Evolutionary conservation across 2,329 filamentous ascomycete genomes (phyloP), one percentile per base, ranked within the genome.

Genomic region (Lachnellula cervina): DNA sequence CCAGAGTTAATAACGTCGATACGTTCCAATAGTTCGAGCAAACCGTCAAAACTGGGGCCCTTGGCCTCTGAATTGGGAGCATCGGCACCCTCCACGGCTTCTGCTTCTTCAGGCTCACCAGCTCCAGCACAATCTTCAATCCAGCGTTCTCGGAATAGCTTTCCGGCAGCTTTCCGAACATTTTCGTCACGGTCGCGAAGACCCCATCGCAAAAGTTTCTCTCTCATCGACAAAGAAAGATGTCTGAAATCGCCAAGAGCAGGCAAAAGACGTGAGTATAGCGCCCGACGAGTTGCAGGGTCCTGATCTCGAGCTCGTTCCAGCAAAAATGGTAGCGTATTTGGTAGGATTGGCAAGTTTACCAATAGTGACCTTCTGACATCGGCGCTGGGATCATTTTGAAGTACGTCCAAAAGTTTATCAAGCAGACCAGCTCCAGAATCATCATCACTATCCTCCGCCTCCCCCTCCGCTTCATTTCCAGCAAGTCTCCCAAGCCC

Each of bases 161-260:
- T 87, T 7, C 89, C 90, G 3, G 94, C 89, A 8, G 93, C 93
- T 70, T 96, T 96, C 51, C 92, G 85, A 13, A 99, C 94, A 64
- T 88, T 90, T 63, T 97, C 93, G 63, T 99, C 94, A 71, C 94
- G 84, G 70, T 99, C 94, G 40, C 92, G 85, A 42, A 99, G 77
- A 50, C 94, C 94, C 94, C 94, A 99, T 40, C 94, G 84, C 28
- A 99, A 80, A 34, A 99, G 79, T 72, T 97, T 97, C 72, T 99
- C 94, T 68, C 94, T 81, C 86, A 97, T 96, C 1, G 89, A 90
- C 23, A 99, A 79, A 11, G 91, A 96, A 51, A 99, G 76, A 73
- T 97, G 90, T 52, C 94, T 84, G 73, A 99, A 99, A 72, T 99
- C 94, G 13, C 92, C 94, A 0, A 99, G 77, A 0, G 88, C 88